Conservation (phyloP, 1,139 yeast species). For the Saccharomyces hybrid region DNA sequence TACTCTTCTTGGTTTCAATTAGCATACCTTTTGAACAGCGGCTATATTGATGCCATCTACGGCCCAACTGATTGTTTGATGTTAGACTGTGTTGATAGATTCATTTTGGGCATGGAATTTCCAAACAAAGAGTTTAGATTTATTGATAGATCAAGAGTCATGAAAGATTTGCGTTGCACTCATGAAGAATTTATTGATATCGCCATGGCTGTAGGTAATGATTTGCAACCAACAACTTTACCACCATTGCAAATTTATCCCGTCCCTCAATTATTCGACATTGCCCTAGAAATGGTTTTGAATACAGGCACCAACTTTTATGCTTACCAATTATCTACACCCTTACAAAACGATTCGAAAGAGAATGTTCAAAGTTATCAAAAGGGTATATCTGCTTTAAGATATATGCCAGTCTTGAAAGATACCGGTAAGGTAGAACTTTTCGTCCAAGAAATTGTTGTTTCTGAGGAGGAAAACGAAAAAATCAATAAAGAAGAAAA, state of each 20-base stretch:
- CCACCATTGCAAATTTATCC: slow-evolving; percentile 42
- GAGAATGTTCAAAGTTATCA: slow-evolving; percentile 36
- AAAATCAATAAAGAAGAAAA: slow-evolving; percentile 1
- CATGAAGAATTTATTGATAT: slow-evolving; percentile 68
- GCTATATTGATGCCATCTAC: slow-evolving; percentile 63
- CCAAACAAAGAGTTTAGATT: slow-evolving; percentile 53
- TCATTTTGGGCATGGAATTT: slow-evolving; percentile 66
- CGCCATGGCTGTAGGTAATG: slow-evolving; percentile 67
- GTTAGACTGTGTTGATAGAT: slow-evolving; percentile 53
- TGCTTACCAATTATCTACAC: slow-evolving; percentile 28
- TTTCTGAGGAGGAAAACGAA: slow-evolving; percentile 18
- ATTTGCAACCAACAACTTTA: slow-evolving; percentile 58
- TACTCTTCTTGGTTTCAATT: slow-evolving; percentile 77
- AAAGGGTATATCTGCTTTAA: slow-evolving; percentile 45
- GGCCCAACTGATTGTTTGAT: slow-evolving; percentile 79
- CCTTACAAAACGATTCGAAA: slow-evolving; percentile 15
- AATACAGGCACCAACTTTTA: slow-evolving; percentile 41
- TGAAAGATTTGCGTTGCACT: slow-evolving; percentile 51
- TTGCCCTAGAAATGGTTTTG: slow-evolving; percentile 38
- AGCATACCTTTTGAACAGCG: slow-evolving; percentile 51
- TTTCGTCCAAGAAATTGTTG: slow-evolving; percentile 44
- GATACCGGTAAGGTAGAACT: slow-evolving; percentile 65
- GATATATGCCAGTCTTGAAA: slow-evolving; percentile 63
- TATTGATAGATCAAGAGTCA: slow-evolving; percentile 51
- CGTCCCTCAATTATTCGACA: slow-evolving; percentile 30